These are phyloP conservation scores for Waltergamsia citrina DNA, from an alignment of 2,329 filamentous ascomycete species.

Conservation along the genomic window DNA sequence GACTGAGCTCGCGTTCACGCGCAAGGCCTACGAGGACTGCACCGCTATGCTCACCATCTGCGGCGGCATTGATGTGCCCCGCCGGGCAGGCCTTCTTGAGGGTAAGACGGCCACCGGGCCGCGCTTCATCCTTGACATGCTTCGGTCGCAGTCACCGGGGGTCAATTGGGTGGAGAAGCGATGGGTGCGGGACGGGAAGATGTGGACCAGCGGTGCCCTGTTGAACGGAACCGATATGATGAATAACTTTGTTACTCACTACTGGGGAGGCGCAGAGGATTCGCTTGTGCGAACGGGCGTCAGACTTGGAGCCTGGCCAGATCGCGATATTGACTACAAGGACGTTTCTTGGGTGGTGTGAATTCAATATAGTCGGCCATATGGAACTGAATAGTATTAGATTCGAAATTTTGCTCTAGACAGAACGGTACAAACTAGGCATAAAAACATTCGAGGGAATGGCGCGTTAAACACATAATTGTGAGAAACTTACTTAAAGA, in stretches of 20 bases:
- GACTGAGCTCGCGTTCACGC: conserved; percentile 23
- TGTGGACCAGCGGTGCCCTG: conserved; percentile 23
- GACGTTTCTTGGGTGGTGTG: conserved; percentile 10
- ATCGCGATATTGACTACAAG: conserved; percentile 21
- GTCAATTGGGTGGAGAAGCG: conserved; percentile 27
- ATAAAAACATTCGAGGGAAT: too few relatives aligned
- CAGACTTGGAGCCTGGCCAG: conserved; percentile 14
- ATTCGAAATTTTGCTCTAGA: too few relatives aligned
- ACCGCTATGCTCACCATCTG: conserved; percentile 29
- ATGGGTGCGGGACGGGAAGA: conserved; percentile 23
- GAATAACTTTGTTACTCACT: conserved; percentile 15
- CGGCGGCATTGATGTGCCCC: conserved; percentile 20
- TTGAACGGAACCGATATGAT: conserved; percentile 25
- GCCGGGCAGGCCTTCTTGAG: conserved; percentile 22
- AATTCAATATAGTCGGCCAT: too few relatives aligned
- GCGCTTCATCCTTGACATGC: conserved; percentile 12
- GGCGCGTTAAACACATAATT: too few relatives aligned
- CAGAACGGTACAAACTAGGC: too few relatives aligned
- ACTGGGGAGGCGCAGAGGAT: conserved; percentile 13
- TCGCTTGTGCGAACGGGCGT: conserved; percentile 8
- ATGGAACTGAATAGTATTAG: too few relatives aligned
- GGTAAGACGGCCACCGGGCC: conserved; percentile 28
- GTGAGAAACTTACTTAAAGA: too few relatives aligned
- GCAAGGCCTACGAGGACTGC: conserved; percentile 21
- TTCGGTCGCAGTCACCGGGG: conserved; percentile 16